Conservation (phyloP, 768 basidiomycete species). For the Crassisporium funariophilum region DNA sequence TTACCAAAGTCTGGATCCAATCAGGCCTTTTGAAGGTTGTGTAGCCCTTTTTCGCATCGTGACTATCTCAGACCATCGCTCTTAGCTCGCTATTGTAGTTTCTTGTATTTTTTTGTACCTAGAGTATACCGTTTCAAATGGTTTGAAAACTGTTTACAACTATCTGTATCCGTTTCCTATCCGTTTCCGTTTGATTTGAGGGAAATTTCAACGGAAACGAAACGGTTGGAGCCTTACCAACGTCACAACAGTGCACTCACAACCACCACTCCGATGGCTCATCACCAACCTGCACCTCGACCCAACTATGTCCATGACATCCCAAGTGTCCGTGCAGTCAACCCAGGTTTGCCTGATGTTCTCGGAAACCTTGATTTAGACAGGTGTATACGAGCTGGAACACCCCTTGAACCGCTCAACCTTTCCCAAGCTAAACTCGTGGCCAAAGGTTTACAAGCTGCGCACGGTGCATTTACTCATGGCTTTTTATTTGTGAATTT, state of each 20-base stretch:
- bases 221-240: conserved; percentile 3
- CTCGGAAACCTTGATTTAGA: conserved; percentile 7
- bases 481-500: conserved; percentile 1
- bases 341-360: conserved; percentile 3
- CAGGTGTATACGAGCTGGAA: conserved; percentile 1
- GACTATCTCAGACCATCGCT: too few relatives aligned
- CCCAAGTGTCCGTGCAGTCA: too few relatives aligned
- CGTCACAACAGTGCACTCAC: too few relatives aligned
- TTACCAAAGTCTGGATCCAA: conserved; percentile 32
- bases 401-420: conserved; percentile 2
- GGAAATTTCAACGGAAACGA: conserved; percentile 4
- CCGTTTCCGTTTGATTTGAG: conserved; percentile 1
- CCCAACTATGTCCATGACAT: too few relatives aligned
- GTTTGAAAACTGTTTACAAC: background rate
- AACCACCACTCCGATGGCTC: too few relatives aligned
- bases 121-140: too few relatives aligned
- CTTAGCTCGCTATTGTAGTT: too few relatives aligned
- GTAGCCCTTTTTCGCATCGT: too few relatives aligned
- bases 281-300: too few relatives aligned
- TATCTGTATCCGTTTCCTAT: conserved; percentile 1
- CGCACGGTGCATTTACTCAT: conserved; percentile 3
- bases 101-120: too few relatives aligned
- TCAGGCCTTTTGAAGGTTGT: conserved; percentile 12
- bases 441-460: background rate
- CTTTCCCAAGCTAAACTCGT: conserved; percentile 6